Evolutionary conservation across 2,329 filamentous ascomycete species (phyloP).

Genomic region (Cercospora sp.): DNA sequence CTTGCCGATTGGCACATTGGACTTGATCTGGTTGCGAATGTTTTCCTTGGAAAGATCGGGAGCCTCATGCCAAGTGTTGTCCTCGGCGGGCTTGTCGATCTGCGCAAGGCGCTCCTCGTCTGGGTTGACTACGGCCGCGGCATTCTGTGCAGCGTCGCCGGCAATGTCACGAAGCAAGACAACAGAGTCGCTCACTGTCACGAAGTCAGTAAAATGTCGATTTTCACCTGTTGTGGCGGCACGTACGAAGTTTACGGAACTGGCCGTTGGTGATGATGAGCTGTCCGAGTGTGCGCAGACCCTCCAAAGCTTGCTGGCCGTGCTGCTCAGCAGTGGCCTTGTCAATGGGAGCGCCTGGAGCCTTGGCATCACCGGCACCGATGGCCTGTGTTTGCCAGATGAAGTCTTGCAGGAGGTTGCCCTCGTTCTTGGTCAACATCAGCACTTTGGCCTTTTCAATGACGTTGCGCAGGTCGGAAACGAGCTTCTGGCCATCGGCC

Average conservation of each 20-base stretch:
- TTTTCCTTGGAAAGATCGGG: constrained; percentile 61
- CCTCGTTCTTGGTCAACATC: constrained; percentile 89
- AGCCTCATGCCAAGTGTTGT: constrained; percentile 83
- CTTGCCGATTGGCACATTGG: constrained; percentile 54
- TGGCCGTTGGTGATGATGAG: constrained; percentile 94
- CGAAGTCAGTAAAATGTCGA: constrained; percentile 12
- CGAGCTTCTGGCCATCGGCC: constrained; percentile 74
- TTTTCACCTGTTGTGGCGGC: neutral
- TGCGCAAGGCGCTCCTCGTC: constrained; percentile 72
- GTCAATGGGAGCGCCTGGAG: constrained; percentile 67
- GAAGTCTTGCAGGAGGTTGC: constrained; percentile 92
- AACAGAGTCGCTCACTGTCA: constrained; percentile 70
- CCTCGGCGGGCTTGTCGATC: constrained; percentile 80
- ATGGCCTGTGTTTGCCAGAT: constrained; percentile 89
- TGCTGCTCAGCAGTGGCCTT: constrained; percentile 81
- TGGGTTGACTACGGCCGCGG: constrained; percentile 73
- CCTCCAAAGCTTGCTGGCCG: constrained; percentile 78
- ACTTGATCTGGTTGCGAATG: constrained; percentile 68
- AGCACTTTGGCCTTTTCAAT: constrained; percentile 82
- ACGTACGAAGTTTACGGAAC: constrained; percentile 81
- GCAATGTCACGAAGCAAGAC: constrained; percentile 86
- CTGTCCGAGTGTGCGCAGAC: constrained; percentile 82
- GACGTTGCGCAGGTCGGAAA: constrained; percentile 75
- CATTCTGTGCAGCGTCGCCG: constrained; percentile 81
- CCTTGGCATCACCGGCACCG: constrained; percentile 60